These are phyloP conservation scores for Metarhizium guizhouense DNA, from an alignment of 2,329 filamentous ascomycete species.

Conservation along the genomic window DNA sequence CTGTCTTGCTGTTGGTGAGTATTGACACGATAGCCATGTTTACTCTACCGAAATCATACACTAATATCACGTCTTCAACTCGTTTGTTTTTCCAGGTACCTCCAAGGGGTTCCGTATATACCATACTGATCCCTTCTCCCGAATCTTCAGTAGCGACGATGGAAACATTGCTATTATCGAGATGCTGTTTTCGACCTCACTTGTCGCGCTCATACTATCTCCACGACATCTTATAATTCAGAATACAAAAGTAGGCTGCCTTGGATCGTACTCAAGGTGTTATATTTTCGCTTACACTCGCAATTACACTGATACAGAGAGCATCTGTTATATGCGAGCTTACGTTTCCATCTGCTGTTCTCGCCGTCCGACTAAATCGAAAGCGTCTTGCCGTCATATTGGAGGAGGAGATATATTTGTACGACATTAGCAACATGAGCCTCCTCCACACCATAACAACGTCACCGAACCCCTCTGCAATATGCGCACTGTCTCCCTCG, in stretches of 20 bases:
- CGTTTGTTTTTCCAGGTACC: constrained; percentile 51
- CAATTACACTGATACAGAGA: constrained; percentile 29
- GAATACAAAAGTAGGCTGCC: constrained; percentile 72
- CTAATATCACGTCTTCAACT: constrained; percentile 1
- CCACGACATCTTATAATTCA: constrained; percentile 90
- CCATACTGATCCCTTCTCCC: constrained; percentile 90
- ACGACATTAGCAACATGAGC: constrained; percentile 98
- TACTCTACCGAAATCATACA: neutral
- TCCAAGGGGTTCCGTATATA: constrained; percentile 94
- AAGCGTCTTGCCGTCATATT: constrained; percentile 89
- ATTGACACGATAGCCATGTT: constrained; percentile 3
- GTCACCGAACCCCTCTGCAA: constrained; percentile 83
- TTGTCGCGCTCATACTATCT: constrained; percentile 88
- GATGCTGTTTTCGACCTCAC: constrained; percentile 97
- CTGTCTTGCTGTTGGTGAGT: constrained; percentile 85
- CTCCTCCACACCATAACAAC: constrained; percentile 87
- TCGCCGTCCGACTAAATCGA: constrained; percentile 87
- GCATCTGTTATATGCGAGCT: constrained; percentile 92
- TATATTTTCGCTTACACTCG: constrained; percentile 2
- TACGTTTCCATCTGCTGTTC: constrained; percentile 92
- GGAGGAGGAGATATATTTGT: constrained; percentile 94
- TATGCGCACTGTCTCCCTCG: constrained; percentile 86
- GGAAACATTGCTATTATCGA: constrained; percentile 94
- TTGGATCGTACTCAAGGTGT: neutral
- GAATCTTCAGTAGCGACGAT: constrained; percentile 90